Percentiles rank a stretch among this genome's conserved stretches.
phyloP scores from a whole-genome alignment of 345 rosid genomes.

The Hypericum androsaemum region DNA sequence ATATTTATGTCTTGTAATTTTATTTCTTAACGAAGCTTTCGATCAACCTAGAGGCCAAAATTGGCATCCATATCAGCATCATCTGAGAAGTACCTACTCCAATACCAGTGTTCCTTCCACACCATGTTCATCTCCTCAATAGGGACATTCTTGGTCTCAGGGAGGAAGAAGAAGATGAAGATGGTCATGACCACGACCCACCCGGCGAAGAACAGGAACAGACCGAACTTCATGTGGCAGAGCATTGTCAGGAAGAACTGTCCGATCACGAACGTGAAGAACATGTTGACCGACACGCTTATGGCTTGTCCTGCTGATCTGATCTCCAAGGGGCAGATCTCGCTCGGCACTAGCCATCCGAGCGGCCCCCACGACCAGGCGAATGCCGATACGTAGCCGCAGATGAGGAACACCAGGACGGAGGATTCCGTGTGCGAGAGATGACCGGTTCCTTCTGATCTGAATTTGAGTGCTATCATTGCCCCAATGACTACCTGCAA shows the following conservation, averaged over 20 bases:
- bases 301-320: constrained; percentile 9
- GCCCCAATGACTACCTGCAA: not conserved
- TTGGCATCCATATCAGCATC: not conserved
- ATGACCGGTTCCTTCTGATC: not conserved
- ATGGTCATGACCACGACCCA: constrained; percentile 1
- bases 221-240: not conserved
- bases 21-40: too few relatives aligned
- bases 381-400: not conserved
- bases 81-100: not conserved
- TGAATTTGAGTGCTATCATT: not conserved
- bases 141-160: constrained; percentile 4
- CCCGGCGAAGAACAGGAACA: constrained; percentile 5
- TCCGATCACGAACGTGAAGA: constrained; percentile 6
- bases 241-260: constrained; percentile 6
- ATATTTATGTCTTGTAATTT: too few relatives aligned
- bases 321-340: constrained; percentile 3
- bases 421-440: not conserved
- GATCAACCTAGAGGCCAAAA: not conserved
- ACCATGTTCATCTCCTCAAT: constrained; percentile 4
- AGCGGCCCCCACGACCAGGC: constrained; percentile 8
- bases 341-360: constrained; percentile 3
- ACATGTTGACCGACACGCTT: constrained; percentile 2
- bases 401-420: not conserved
- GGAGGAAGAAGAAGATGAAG: constrained; percentile 3
- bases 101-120: not conserved